A percentile compares a stretch with the other conserved stretches of the same genome.
Evolutionary conservation across 129 eudicot genomes (phyloP).

Genomic region (Helianthus tuberosus): DNA sequence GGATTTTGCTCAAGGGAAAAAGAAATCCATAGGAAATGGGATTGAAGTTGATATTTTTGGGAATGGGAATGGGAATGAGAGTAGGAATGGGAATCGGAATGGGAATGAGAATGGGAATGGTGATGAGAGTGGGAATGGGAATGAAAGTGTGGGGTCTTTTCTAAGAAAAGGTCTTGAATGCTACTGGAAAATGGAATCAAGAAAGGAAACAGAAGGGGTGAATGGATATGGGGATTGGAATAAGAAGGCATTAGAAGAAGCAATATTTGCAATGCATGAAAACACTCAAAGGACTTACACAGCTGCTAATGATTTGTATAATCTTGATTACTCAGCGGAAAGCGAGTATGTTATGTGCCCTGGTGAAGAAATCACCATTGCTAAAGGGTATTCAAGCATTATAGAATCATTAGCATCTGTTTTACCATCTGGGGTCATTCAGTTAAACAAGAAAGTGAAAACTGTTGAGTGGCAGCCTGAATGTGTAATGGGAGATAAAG

Average conservation of each 20-base stretch:
- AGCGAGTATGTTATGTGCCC: constrained; percentile 79
- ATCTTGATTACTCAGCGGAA: constrained; percentile 73
- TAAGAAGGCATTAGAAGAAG: constrained; percentile 51
- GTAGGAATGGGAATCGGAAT: constrained; percentile 13
- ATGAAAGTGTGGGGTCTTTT: constrained; percentile 57
- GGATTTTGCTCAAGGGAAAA: constrained; percentile 60
- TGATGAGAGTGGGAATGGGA: background rate
- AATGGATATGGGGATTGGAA: constrained; percentile 52
- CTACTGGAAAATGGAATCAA: constrained; percentile 39
- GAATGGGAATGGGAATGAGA: background rate
- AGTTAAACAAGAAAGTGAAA: constrained; percentile 60
- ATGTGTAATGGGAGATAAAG: constrained; percentile 3
- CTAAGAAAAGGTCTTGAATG: constrained; percentile 54
- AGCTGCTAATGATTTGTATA: constrained; percentile 67
- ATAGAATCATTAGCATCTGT: constrained; percentile 74
- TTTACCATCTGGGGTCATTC: constrained; percentile 62
- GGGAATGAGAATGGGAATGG: constrained; percentile 3
- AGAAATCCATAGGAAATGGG: constrained; percentile 20
- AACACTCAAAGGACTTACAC: constrained; percentile 78
- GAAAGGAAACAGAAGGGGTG: constrained; percentile 28
- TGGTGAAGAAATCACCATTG: constrained; percentile 87
- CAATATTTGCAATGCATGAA: constrained; percentile 76
- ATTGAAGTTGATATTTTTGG: constrained; percentile 24
- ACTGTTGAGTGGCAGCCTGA: constrained; percentile 67
- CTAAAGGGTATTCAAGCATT: constrained; percentile 72